Evolutionary conservation across 768 basidiomycete genomes (phyloP).

Genomic region (Lactifluus hygrophoroides): DNA sequence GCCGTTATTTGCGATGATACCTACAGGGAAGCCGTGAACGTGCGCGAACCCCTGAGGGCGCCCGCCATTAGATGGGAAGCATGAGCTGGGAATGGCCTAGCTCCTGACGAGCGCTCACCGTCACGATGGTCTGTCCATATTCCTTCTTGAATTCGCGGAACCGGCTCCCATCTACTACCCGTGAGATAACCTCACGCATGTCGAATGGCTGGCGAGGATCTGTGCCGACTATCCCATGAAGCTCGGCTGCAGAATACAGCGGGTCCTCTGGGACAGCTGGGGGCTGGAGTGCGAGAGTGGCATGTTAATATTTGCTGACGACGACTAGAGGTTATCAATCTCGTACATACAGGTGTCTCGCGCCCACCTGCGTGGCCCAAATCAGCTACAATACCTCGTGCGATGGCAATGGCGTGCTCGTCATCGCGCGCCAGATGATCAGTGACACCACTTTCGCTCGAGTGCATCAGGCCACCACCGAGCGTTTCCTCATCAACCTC

Average conservation of each 20-base stretch:
- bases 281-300: constrained; percentile 33
- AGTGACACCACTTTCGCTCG: constrained; percentile 83
- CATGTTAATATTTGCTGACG: constrained; percentile 7
- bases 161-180: constrained; percentile 83
- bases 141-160: constrained; percentile 97
- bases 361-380: constrained; percentile 55
- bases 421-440: constrained; percentile 83
- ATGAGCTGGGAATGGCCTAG: neutral
- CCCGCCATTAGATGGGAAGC: neutral
- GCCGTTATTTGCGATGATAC: constrained; percentile 91
- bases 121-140: constrained; percentile 85
- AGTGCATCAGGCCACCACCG: constrained; percentile 88
- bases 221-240: constrained; percentile 88
- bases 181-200: constrained; percentile 89
- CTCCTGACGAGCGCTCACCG: constrained; percentile 38
- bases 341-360: constrained; percentile 38
- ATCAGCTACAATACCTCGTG: constrained; percentile 69
- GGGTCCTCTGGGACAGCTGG: constrained; percentile 57
- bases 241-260: constrained; percentile 67
- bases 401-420: constrained; percentile 75
- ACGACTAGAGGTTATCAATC: neutral
- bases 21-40: constrained; percentile 83
- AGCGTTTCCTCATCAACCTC: constrained; percentile 88
- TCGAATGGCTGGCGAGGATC: constrained; percentile 86
- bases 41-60: constrained; percentile 73